A percentile compares a stretch with the other conserved stretches of the same genome.
These are phyloP conservation scores for Polytrichum formosum DNA, from an alignment of 225 moss, liverwort and hornwort species.

Conservation along the genomic window DNA sequence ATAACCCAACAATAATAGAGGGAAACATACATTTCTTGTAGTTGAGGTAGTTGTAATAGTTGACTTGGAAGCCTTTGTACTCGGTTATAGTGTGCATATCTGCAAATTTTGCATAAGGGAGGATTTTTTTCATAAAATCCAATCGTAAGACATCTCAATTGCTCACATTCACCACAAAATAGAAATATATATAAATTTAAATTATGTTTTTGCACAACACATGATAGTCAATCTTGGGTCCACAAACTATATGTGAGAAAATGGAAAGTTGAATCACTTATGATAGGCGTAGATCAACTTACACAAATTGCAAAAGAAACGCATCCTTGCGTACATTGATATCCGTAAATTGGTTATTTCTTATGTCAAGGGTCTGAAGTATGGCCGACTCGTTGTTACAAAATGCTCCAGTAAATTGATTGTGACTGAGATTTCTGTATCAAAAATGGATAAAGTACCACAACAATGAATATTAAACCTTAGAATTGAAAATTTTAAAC, in stretches of 20 bases:
- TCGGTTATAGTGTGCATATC: neutral
- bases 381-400: neutral
- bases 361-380: neutral
- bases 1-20: neutral
- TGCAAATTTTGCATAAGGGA: neutral
- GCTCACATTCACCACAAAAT: too few relatives aligned
- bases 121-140: neutral
- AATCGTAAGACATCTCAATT: neutral
- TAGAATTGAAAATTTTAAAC: too few relatives aligned
- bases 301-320: neutral
- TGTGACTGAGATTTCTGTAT: neutral
- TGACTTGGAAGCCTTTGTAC: neutral
- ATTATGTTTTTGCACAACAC: neutral
- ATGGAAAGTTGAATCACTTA: neutral
- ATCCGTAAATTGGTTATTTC: neutral
- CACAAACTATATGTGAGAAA: neutral
- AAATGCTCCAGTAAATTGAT: neutral
- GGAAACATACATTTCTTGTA: slow-evolving; percentile 3
- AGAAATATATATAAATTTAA: too few relatives aligned
- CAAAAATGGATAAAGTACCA: neutral
- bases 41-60: neutral
- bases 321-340: neutral
- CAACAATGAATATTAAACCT: neutral
- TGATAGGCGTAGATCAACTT: neutral
- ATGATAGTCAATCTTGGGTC: neutral